Conservation (phyloP, 1,284 basidiomycete genomes). For the Coniferiporia sulphurascens region DNA sequence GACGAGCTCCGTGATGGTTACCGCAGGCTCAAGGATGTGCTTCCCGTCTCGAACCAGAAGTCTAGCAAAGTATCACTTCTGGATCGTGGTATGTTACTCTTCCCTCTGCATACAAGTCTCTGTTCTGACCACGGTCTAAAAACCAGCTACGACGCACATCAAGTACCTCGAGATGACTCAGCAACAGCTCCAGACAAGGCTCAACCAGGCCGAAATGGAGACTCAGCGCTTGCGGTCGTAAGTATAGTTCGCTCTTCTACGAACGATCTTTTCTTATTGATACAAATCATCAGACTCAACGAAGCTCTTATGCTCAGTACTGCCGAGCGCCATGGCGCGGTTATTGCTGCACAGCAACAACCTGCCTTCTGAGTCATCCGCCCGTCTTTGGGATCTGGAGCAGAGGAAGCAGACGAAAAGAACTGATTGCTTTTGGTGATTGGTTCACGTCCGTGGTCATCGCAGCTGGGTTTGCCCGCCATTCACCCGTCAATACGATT, state of each 20-base stretch:
- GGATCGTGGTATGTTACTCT: conserved; percentile 62
- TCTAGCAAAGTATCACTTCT: conserved; percentile 83
- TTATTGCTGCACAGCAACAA: conserved; percentile 43
- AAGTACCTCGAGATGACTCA: conserved; percentile 74
- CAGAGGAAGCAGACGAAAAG: conserved; percentile 18
- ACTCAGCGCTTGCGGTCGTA: conserved; percentile 66
- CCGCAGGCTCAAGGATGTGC: conserved; percentile 76
- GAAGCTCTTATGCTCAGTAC: conserved; percentile 81
- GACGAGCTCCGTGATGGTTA: conserved; percentile 87
- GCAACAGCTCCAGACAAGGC: conserved; percentile 63
- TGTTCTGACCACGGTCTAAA: conserved; percentile 16
- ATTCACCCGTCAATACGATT: conserved; percentile 12
- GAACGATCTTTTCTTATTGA: conserved; percentile 10
- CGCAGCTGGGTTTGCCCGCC: conserved; percentile 1
- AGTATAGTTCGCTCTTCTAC: conserved; percentile 19
- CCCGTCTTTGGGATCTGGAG: conserved; percentile 6
- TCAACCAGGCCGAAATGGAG: conserved; percentile 71
- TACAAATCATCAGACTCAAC: conserved; percentile 49
- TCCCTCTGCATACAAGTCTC: conserved; percentile 2
- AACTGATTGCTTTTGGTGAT: conserved; percentile 6
- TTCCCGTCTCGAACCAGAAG: conserved; percentile 83
- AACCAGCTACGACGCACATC: conserved; percentile 68
- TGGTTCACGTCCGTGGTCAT: conserved; percentile 6
- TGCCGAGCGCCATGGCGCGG: conserved; percentile 60
- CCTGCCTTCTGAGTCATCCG: conserved; percentile 43